Base-by-base conservation (phyloP, 768 basidiomycete species). In the Exidia glandulosa region DNA sequence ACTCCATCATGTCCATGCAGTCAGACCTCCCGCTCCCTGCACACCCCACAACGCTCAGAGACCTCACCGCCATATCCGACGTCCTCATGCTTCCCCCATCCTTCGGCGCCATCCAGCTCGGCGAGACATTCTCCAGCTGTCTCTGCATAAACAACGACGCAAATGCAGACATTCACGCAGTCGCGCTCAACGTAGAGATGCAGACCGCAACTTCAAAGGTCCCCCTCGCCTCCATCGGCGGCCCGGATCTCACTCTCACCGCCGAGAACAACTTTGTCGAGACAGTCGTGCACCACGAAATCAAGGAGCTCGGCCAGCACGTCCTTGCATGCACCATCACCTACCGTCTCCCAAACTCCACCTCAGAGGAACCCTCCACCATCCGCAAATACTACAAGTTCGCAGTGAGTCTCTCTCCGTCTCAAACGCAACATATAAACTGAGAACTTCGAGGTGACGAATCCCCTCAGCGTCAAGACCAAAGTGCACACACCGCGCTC, bases 331-430 rank as follows among this genome's bases (percentile, higher is more conserved):
- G 91, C 67, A 84, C 84, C 5, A 88, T 95, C 30, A 80, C 81
- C 27, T 96, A 95, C 75, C 84, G 81, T n/a, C 76, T 87, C 12
- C 85, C 86, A 2, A 71, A 75, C 29, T 68, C 77, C 3, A 77
- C 79, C 6, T 77, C 78, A 0, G 75, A 76, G 32, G 86, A 88
- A 66, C 77, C 80, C 13, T 73, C 70, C 36, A 84, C 83, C 29
- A 91, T 94, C 69, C 80, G 88, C 57, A 90, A 93, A 69, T 94
- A 90, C 72, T 92, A 94, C 74, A 94, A 93, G 68, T 95, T 94
- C 72, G 82, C 82, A 56, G 91, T 94, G 68, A 69, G 88, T 79
- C 30, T 19, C 48, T 48, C 41, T 30, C 48, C 27, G 9, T 34
- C 9, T 29, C n/a, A 23, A 4, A 31, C 29, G 34, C 27, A n/a